phyloP scores from a whole-genome alignment of 139 green algal species.

The Eudorina sp. region DNA sequence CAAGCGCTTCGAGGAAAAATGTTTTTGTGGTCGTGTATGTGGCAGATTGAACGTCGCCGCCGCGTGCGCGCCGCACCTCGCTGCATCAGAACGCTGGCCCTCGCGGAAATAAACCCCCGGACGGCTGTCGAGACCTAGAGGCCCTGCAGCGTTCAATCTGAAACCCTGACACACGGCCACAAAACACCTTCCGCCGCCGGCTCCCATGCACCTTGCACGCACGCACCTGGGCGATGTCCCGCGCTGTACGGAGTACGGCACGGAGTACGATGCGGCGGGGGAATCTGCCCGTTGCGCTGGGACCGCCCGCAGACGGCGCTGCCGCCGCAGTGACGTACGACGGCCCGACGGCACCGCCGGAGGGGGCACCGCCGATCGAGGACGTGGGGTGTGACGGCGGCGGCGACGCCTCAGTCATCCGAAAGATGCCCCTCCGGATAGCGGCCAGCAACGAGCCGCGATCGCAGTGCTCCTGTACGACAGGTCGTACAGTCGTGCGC shows the following conservation, averaged over 20 bases:
- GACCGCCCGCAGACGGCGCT: background rate
- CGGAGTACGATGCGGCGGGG: conserved; percentile 25
- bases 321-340: background rate
- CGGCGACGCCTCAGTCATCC: background rate
- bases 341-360: background rate
- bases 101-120: no score
- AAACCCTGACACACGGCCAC: background rate
- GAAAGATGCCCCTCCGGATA: conserved; percentile 36
- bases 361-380: no score
- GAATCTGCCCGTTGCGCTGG: background rate
- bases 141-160: no score
- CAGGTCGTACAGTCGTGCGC: background rate
- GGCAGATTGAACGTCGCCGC: no score
- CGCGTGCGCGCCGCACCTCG: no score
- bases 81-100: no score
- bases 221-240: conserved; percentile 30
- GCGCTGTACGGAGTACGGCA: conserved; percentile 29
- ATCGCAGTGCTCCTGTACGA: conserved; percentile 39
- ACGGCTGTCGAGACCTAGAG: no score
- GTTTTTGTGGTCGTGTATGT: no score
- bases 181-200: background rate
- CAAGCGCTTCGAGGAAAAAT: no score
- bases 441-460: conserved; percentile 21
- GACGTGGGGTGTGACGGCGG: background rate
- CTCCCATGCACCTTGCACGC: background rate